Conservation (phyloP, 176 grass and related monocot genomes). For the Aegilops tauschii region DNA sequence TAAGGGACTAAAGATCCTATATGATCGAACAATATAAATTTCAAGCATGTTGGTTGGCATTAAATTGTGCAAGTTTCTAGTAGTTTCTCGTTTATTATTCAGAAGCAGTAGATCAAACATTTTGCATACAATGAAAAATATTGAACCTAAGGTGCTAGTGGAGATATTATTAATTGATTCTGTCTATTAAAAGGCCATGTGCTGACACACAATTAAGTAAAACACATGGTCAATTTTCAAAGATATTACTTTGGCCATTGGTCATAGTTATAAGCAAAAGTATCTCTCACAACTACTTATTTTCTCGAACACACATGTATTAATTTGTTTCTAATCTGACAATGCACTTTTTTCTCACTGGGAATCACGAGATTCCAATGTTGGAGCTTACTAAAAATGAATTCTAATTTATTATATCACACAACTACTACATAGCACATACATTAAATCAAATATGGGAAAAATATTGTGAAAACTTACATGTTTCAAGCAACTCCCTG, state of each 20-base stretch:
- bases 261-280: background rate
- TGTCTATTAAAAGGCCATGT: background rate
- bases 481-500: background rate
- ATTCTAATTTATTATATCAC: background rate
- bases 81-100: background rate
- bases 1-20: background rate
- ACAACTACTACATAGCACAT: background rate
- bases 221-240: background rate
- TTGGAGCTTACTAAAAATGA: background rate
- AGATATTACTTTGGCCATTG: background rate
- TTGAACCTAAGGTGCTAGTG: background rate
- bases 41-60: too few relatives aligned
- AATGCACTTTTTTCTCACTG: background rate
- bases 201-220: background rate
- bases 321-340: background rate
- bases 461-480: background rate
- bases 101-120: background rate
- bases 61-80: background rate
- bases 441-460: background rate
- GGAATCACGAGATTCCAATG: background rate
- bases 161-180: background rate
- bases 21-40: background rate
- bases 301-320: background rate
- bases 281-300: background rate
- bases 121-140: background rate